Evolutionary conservation across 2,329 filamentous ascomycete genomes (phyloP), one percentile per base, ranked within the genome.

Genomic region (Colletotrichum theobromicola): DNA sequence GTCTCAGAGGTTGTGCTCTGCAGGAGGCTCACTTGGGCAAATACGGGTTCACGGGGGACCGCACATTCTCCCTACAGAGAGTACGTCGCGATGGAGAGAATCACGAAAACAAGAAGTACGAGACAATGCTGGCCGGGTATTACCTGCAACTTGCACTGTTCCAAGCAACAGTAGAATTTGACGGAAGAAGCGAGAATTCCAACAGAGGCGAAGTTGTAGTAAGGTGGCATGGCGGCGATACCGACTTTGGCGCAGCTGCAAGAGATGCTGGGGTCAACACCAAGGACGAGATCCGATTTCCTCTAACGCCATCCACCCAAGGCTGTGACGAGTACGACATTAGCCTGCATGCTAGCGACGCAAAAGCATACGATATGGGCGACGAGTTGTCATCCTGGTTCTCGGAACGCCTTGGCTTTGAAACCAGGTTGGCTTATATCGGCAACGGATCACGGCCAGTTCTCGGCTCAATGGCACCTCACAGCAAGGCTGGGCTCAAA

Each of bases 291-390:
- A 71, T 66, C 8, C 26, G 68, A 34, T 60, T 66, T n/a, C 15
- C 35, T 18, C 35, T 66, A 7, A 7, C 7, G 3, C 53, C 61
- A 10, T 58, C 61, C 6, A 58, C n/a, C 3, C 9, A 46, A 24
- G 80, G 77, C 0, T 82, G 93, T 2, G 81, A 86, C 0, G 82
- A 82, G 32, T 78, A 92, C 1, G 82, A 88, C 6, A 83, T 94
- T 66, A 84, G 86, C 42, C 88, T 95, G 79, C 90, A 94, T 77
- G 83, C 84, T 65, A 93, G 91, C 79, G 81, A 86, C 1, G 89
- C 90, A 1, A 82, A 82, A 16, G 92, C 88, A 1, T 94, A 91
- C 80, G 87, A 91, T 63, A 93, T 95, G 91, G 91, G 90, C 3
- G 78, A 84, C 4, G 70, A 82, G 30, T 91, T 90, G 78, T 90